Base-by-base conservation (phyloP, 2,329 filamentous ascomycete species). In the Cladosporium halotolerans region DNA sequence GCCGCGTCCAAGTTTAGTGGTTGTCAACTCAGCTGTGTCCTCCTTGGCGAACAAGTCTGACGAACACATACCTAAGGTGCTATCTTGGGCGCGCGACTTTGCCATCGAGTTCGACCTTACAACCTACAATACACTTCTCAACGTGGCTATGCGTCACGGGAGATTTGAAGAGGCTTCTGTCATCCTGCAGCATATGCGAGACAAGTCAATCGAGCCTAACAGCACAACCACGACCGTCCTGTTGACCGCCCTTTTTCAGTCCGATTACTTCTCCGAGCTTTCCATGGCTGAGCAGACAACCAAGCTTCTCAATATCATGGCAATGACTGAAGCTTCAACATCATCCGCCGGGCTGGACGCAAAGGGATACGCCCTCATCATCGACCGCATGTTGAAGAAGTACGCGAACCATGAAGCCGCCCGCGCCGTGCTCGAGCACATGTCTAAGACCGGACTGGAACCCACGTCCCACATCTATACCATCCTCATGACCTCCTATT, bases 171-270 rank as follows among this genome's bases (percentile, higher is more conserved):
- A 68, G 51, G 66, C 66, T 6, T 59, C 71, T 6, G 64, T 66
- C 3, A 69, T 77, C 19, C 64, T 78, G 3, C 45, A 62, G 41
- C 73, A 72, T 63, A 75, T 75, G 58, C 60, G 67, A 14, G 67
- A 67, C 13, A 70, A 75, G 41, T 65, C 68, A 10, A 73, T 83
- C 45, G 59, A 66, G 45, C 73, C 78, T 10, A 70, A 80, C 60
- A 67, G 73, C 33, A 79, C 78, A 5, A 93, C 89, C 0, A 88
- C 88, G 67, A 87, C 83, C 18, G 81, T 89, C 57, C 76, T 93
- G 53, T 73, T 93, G 7, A 82, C 86, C 40, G 79, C 71, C 16
- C 63, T 77, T 14, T 76, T 79, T 61, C 78, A 62, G 68, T 80
- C 56, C 71, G 81, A 62, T 63, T 71, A 57, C 60, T 69, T 81